These are phyloP conservation scores for Claviceps humidiphila DNA, from an alignment of 2,329 filamentous ascomycete genomes.

Conservation along the genomic window DNA sequence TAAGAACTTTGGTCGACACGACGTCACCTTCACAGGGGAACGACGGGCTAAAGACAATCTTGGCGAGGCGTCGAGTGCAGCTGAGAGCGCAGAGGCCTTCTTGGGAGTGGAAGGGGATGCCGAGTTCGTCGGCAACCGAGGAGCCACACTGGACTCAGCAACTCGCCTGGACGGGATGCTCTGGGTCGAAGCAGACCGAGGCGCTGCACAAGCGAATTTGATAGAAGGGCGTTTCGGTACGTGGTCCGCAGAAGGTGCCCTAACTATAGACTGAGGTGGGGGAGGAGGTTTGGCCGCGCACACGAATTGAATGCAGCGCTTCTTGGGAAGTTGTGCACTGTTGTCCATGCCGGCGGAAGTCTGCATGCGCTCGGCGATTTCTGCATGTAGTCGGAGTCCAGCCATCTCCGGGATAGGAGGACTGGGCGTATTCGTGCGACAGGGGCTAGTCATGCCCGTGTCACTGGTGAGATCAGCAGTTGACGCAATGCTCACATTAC, in stretches of 20 bases:
- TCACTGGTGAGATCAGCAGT: conserved; percentile 92
- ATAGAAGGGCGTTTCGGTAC: conserved; percentile 48
- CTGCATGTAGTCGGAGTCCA: conserved; percentile 27
- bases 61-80: conserved; percentile 12
- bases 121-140: conserved; percentile 9
- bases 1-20: conserved; percentile 31
- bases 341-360: conserved; percentile 13
- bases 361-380: conserved; percentile 14
- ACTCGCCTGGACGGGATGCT: conserved; percentile 21
- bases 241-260: conserved; percentile 22
- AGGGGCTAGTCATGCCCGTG: conserved; percentile 77
- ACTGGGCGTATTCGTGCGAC: conserved; percentile 77
- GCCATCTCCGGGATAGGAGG: conserved; percentile 58
- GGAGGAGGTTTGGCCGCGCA: conserved; percentile 54
- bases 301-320: conserved; percentile 85
- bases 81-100: conserved; percentile 12
- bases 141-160: conserved; percentile 2
- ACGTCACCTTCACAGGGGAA: conserved; percentile 12
- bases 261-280: conserved; percentile 20
- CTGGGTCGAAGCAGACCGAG: conserved; percentile 28
- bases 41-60: conserved; percentile 9
- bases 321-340: conserved; percentile 44
- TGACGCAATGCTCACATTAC: conserved; percentile 67
- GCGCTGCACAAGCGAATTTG: conserved; percentile 59
- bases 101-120: conserved; percentile 20